A percentile compares a stretch with the other conserved stretches of the same genome.
Evolutionary conservation across 1,284 basidiomycete genomes (phyloP).

Genomic region (Sporisorium iseilematis-ciliati): DNA sequence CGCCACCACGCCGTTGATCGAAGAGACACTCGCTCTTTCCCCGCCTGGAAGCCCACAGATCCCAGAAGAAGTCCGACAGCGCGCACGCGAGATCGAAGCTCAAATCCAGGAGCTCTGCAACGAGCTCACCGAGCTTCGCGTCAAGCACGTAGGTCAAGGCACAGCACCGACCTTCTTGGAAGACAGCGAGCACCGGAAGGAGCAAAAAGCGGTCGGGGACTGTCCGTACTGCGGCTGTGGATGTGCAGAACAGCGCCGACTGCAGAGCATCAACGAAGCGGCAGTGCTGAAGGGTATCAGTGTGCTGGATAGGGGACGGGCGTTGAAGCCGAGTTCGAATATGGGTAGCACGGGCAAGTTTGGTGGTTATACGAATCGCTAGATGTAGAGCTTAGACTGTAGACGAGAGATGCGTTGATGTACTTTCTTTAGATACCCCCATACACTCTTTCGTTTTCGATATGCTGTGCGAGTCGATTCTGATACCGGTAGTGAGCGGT

Average conservation of each 20-base stretch:
- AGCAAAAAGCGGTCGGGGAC: conserved; percentile 2
- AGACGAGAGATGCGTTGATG: not conserved
- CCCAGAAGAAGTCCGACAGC: conserved; percentile 40
- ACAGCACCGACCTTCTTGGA: conserved; percentile 24
- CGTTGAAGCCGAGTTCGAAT: conserved; percentile 48
- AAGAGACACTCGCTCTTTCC: conserved; percentile 10
- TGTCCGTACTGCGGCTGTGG: conserved; percentile 54
- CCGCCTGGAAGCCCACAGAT: conserved; percentile 28
- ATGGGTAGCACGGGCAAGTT: conserved; percentile 53
- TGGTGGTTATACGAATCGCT: conserved; percentile 54
- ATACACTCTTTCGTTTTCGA: too few relatives aligned
- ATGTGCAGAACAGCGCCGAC: conserved; percentile 53
- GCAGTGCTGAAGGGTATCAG: conserved; percentile 58
- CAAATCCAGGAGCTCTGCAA: conserved; percentile 49
- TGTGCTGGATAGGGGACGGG: conserved; percentile 53
- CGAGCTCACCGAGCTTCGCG: conserved; percentile 47
- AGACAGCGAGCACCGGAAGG: conserved; percentile 12
- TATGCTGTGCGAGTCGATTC: too few relatives aligned
- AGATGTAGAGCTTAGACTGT: too few relatives aligned
- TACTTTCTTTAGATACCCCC: conserved; percentile 4
- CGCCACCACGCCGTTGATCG: not conserved
- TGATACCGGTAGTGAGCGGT: too few relatives aligned
- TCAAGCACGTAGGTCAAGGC: conserved; percentile 43
- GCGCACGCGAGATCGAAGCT: conserved; percentile 50
- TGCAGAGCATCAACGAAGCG: conserved; percentile 59